Evolutionary conservation across 805 yeast species (phyloP), one percentile per base, ranked within the genome.

Genomic region (Barnettozyma wickerhamii): DNA sequence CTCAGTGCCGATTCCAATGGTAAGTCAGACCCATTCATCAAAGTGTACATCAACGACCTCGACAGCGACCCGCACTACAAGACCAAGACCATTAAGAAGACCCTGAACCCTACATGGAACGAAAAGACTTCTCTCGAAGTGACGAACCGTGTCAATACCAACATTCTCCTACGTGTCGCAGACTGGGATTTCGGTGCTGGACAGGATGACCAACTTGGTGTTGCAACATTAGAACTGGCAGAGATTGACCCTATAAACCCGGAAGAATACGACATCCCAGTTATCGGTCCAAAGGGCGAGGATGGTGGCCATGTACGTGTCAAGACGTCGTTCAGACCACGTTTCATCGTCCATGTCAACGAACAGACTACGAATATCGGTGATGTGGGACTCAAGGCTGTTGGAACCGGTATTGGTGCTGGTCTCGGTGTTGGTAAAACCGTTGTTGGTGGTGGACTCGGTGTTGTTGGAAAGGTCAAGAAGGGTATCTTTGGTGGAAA

Each of bases 151-250:
- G 77, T 72, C 41, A 78, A 77, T 53, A 77, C 85, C 10, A 59
- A 62, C 4, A 58, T 90, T 38, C 67, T 65, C 42, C 69, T 86
- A 41, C 75, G 71, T 42, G 77, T 85, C 13, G 72, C 58, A 56
- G 99, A 93, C 60, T 91, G 97, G 96, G 99, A 93, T 63, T 77
- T 91, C 49, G 96, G 96, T 50, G 80, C 87, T 34, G 88, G 81
- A 43, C 77, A 75, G 45, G 91, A 93, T 62, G 99, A 93, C 62
- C 68, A 71, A 48, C 70, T 93, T 41, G 95, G 98, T 42, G 68
- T 66, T 24, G 85, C 79, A 9, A 51, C 56, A 18, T 58, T 89
- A 41, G 72, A 75, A 10, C 64, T 91, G 42, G 60, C 75, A 0
- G 75, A 77, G 12, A 66, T 90, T 15, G 78, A 79, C 48, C 85